These are phyloP conservation scores for Aureobasidium sp. DNA, from an alignment of 2,329 filamentous ascomycete genomes.

Conservation along the genomic window DNA sequence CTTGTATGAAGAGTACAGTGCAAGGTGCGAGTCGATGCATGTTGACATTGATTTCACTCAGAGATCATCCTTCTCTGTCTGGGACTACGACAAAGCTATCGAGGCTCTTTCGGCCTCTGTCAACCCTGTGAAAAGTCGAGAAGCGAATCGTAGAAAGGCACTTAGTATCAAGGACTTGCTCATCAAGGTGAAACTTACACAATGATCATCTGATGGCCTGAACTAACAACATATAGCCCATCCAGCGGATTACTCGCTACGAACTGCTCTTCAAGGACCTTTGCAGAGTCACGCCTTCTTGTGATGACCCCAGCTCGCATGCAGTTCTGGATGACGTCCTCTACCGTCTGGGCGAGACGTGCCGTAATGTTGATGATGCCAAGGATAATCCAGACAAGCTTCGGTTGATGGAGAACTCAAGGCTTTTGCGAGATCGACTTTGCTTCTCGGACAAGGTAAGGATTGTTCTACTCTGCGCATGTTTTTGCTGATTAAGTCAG, in stretches of 20 bases:
- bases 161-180: conserved; percentile 78
- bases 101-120: conserved; percentile 74
- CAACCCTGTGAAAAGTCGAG: conserved; percentile 58
- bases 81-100: conserved; percentile 73
- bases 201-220: neutral
- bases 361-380: conserved; percentile 74
- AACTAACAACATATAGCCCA: conserved; percentile 53
- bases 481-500: conserved; percentile 15
- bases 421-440: conserved; percentile 76
- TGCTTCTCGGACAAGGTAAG: conserved; percentile 63
- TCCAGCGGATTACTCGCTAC: conserved; percentile 88
- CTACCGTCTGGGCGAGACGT: conserved; percentile 64
- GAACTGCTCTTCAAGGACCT: conserved; percentile 80
- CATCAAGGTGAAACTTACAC: conserved; percentile 60
- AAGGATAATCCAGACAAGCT: conserved; percentile 67
- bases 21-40: conserved; percentile 80
- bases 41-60: conserved; percentile 66
- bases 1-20: conserved; percentile 84
- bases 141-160: conserved; percentile 61
- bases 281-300: conserved; percentile 72
- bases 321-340: conserved; percentile 70
- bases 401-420: conserved; percentile 68
- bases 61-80: conserved; percentile 63
- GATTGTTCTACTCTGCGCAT: conserved; percentile 24
- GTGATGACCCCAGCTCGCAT: conserved; percentile 77